phyloP scores from a whole-genome alignment of 106 monocot genomes.

The Dendrobium huoshanense region DNA sequence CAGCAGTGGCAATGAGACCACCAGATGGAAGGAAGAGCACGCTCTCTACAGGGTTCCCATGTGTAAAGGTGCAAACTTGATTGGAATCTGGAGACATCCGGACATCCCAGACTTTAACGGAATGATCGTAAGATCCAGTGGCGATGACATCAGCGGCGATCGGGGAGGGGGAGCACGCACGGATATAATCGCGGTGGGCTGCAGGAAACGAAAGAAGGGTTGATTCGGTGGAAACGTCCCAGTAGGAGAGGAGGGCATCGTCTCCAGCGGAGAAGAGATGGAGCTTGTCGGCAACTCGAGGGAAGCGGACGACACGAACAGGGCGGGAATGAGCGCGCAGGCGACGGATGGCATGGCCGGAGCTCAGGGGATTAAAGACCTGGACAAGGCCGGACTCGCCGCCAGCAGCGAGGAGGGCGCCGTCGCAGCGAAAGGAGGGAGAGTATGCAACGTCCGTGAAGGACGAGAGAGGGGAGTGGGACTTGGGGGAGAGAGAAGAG shows the following conservation, averaged over 20 bases:
- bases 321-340: constrained; percentile 62
- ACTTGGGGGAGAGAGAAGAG: constrained; percentile 33
- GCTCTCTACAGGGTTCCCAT: constrained; percentile 69
- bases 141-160: constrained; percentile 55
- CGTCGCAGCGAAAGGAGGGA: constrained; percentile 94
- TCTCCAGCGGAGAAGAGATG: constrained; percentile 88
- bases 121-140: constrained; percentile 84
- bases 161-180: constrained; percentile 67
- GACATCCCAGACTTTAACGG: constrained; percentile 77
- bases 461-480: constrained; percentile 42
- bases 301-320: constrained; percentile 72
- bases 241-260: constrained; percentile 69
- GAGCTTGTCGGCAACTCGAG: constrained; percentile 52
- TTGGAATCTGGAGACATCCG: constrained; percentile 23
- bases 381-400: constrained; percentile 55
- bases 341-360: constrained; percentile 48
- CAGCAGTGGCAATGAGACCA: constrained; percentile 76
- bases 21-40: constrained; percentile 85
- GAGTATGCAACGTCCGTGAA: constrained; percentile 78
- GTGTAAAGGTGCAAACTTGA: constrained; percentile 32
- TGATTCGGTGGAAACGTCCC: constrained; percentile 74
- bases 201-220: constrained; percentile 33
- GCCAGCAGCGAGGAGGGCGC: constrained; percentile 67
- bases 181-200: constrained; percentile 85
- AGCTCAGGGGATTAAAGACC: constrained; percentile 44